A percentile compares a stretch with the other conserved stretches of the same genome.
These are phyloP conservation scores for Centella asiatica DNA, from an alignment of 129 eudicot species.

Conservation along the genomic window DNA sequence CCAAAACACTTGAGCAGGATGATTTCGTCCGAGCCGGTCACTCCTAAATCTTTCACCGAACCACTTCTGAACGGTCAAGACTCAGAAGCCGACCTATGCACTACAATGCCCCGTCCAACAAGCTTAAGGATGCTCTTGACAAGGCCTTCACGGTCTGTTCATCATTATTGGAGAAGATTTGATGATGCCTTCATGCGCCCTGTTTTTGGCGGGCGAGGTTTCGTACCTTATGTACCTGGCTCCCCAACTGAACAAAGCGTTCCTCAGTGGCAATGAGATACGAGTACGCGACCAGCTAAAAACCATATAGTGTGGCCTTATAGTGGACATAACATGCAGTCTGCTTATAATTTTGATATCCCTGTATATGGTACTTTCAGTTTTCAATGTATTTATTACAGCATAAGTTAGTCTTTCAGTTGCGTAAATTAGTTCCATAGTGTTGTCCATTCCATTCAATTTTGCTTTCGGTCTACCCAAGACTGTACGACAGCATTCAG, in stretches of 20 bases:
- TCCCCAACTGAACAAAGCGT: conserved; percentile 66
- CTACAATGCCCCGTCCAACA: conserved; percentile 39
- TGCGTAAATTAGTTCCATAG: too few relatives aligned
- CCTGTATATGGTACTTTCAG: too few relatives aligned
- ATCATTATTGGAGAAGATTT: conserved; percentile 83
- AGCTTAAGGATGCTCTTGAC: conserved; percentile 62
- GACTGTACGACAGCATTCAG: too few relatives aligned
- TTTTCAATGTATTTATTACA: too few relatives aligned
- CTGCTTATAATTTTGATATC: too few relatives aligned
- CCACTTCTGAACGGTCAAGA: conserved; percentile 59
- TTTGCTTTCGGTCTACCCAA: too few relatives aligned
- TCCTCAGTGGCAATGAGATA: conserved; percentile 23
- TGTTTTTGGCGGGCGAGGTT: conserved; percentile 86
- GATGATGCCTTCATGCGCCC: conserved; percentile 89
- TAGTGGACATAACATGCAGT: too few relatives aligned
- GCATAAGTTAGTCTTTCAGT: too few relatives aligned
- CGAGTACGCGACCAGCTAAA: background rate
- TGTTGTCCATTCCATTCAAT: too few relatives aligned
- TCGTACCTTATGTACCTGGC: conserved; percentile 63
- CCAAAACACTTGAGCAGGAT: conserved; percentile 39
- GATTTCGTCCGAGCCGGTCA: conserved; percentile 48
- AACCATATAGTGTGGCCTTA: too few relatives aligned
- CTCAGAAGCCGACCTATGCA: conserved; percentile 36
- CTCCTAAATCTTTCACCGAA: conserved; percentile 62
- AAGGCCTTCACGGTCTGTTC: conserved; percentile 60